Evolutionary conservation across 2,329 filamentous ascomycete species (phyloP).

Genomic region (Sporothrix pseudoabietina): DNA sequence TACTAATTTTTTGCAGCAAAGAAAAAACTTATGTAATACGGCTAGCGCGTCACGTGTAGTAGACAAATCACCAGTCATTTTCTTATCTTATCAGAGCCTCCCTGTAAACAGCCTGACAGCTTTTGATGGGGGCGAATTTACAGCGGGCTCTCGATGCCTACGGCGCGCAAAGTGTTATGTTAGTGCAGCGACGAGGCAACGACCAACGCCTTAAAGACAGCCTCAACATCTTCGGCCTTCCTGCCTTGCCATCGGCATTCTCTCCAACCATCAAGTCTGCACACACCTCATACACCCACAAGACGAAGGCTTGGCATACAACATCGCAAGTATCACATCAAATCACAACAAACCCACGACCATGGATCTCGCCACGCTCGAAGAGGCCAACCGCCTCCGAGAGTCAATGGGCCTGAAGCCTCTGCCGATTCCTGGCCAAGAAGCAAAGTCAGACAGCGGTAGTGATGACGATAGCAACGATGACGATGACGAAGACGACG

Average conservation of each 20-base stretch:
- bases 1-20: background rate
- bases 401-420: slow-evolving; percentile 87
- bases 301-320: background rate
- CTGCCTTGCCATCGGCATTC: too few species aligned
- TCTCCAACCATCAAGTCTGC: background rate
- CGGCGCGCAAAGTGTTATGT: background rate
- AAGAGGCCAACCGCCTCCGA: slow-evolving; percentile 92
- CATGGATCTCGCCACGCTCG: slow-evolving; percentile 74
- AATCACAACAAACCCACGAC: slow-evolving; percentile 33
- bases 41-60: background rate
- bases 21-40: background rate
- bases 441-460: slow-evolving; percentile 36
- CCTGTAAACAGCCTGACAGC: background rate
- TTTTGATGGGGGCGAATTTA: slow-evolving; percentile 11
- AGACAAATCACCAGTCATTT: background rate
- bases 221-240: background rate
- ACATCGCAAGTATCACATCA: background rate
- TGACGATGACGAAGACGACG: slow-evolving; percentile 60
- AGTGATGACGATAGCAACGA: slow-evolving; percentile 38
- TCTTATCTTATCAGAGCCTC: slow-evolving; percentile 9
- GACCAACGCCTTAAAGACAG: background rate
- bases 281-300: background rate
- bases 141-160: background rate
- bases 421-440: slow-evolving; percentile 74
- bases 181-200: background rate